phyloP scores from a whole-genome alignment of 2,329 filamentous ascomycete species.

The Fusarium longipes region DNA sequence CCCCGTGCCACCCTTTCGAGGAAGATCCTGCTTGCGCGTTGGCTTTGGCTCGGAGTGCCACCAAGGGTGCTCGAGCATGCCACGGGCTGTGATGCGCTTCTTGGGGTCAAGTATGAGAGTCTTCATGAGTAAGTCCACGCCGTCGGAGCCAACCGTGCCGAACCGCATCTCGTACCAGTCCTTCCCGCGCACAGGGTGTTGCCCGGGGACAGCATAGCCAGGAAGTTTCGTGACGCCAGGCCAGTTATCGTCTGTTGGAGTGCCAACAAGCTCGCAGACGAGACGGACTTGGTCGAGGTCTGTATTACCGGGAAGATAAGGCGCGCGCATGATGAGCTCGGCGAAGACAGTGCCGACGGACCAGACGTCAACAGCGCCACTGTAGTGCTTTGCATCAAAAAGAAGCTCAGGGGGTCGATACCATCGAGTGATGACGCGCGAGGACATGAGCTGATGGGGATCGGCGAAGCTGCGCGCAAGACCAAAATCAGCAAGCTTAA shows the following conservation, averaged over 20 bases:
- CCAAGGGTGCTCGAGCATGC: conserved; percentile 85
- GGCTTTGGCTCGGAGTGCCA: conserved; percentile 87
- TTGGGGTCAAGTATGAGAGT: conserved; percentile 89
- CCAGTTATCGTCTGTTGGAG: conserved; percentile 94
- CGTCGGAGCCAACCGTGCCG: conserved; percentile 80
- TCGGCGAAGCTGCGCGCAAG: conserved; percentile 90
- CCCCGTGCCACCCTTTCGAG: conserved; percentile 77
- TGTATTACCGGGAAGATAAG: conserved; percentile 84
- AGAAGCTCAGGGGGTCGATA: conserved; percentile 94
- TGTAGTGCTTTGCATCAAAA: conserved; percentile 90
- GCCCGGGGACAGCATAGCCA: conserved; percentile 79
- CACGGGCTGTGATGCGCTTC: conserved; percentile 79
- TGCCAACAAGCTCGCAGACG: conserved; percentile 87
- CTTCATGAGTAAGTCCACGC: conserved; percentile 87
- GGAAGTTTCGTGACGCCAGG: conserved; percentile 85
- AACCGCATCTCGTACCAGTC: conserved; percentile 83
- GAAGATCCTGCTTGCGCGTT: conserved; percentile 83
- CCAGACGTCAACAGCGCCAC: conserved; percentile 93
- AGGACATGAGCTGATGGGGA: conserved; percentile 88
- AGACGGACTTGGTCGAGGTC: conserved; percentile 88
- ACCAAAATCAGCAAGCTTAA: conserved; percentile 98
- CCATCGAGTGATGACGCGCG: conserved; percentile 96
- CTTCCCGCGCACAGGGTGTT: conserved; percentile 71
- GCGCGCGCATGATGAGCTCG: conserved; percentile 84
- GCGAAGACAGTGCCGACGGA: conserved; percentile 93